Evolutionary conservation across 139 green algal genomes (phyloP).

Genomic region (Limnomonas spitsbergensis): DNA sequence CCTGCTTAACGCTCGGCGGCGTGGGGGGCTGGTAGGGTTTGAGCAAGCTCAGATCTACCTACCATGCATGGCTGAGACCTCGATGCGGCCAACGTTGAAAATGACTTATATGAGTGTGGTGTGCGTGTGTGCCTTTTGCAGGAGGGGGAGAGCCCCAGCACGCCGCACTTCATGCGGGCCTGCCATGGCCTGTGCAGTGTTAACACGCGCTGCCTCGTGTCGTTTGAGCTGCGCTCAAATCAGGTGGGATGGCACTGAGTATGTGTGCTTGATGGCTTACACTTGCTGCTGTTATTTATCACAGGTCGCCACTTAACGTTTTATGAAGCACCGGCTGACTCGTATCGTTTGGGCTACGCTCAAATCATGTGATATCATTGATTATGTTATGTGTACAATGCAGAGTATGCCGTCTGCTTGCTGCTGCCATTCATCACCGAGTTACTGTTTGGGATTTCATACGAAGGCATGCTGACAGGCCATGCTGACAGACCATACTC

Average conservation of each 20-base stretch:
- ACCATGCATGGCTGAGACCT: too few relatives aligned
- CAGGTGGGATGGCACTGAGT: conserved; percentile 29
- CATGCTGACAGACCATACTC: too few relatives aligned
- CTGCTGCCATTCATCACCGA: background rate
- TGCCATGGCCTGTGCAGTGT: conserved; percentile 35
- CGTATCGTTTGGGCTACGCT: background rate
- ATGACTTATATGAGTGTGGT: too few relatives aligned
- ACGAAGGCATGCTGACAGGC: too few relatives aligned
- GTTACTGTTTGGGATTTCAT: too few relatives aligned
- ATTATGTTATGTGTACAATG: too few relatives aligned
- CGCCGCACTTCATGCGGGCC: conserved; percentile 43
- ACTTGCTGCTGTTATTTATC: background rate
- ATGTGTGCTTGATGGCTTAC: background rate
- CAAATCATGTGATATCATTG: too few relatives aligned
- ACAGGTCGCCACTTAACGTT: background rate
- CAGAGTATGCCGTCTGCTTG: background rate
- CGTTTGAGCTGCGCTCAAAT: conserved; percentile 45
- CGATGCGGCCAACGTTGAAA: too few relatives aligned
- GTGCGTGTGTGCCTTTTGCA: too few relatives aligned
- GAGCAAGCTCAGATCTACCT: too few relatives aligned
- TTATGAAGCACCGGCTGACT: background rate
- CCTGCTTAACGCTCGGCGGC: too few relatives aligned
- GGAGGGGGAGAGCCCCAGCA: conserved; percentile 51
- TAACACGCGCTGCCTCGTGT: conserved; percentile 28
- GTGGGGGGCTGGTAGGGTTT: too few relatives aligned